Conservation (phyloP, 1,139 yeast species). For the Geotrichum reessii region DNA sequence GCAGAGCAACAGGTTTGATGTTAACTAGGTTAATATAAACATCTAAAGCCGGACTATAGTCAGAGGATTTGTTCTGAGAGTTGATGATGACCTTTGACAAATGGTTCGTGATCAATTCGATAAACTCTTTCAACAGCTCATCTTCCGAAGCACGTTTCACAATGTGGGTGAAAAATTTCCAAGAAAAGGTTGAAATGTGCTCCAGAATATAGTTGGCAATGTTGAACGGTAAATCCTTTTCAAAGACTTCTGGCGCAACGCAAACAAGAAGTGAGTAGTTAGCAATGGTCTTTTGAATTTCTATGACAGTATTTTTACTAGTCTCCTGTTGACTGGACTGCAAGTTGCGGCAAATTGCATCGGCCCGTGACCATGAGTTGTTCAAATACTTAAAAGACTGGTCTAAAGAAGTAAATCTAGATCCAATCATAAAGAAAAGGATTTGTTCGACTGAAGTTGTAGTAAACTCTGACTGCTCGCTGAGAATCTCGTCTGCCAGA, state of each 20-base stretch:
- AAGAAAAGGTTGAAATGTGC: constrained; percentile 2
- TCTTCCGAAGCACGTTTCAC: constrained; percentile 52
- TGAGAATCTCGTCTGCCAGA: constrained; percentile 21
- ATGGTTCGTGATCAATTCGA: constrained; percentile 42
- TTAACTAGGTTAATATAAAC: constrained; percentile 56
- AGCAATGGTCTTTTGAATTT: constrained; percentile 6
- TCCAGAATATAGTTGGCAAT: neutral
- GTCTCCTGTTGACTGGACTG: neutral
- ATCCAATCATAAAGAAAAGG: neutral
- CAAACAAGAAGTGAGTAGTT: constrained; percentile 3
- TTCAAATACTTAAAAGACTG: neutral
- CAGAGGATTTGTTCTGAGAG: constrained; percentile 27
- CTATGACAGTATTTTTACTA: neutral
- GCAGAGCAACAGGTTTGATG: constrained; percentile 57
- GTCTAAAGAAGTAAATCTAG: neutral
- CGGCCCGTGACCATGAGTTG: constrained; percentile 8
- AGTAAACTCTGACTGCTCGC: constrained; percentile 15
- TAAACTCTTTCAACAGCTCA: constrained; percentile 55
- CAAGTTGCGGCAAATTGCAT: neutral
- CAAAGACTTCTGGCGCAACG: constrained; percentile 10
- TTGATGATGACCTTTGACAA: constrained; percentile 23
- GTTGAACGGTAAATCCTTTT: neutral
- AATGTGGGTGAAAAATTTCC: constrained; percentile 12
- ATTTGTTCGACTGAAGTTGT: neutral
- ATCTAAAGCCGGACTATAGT: constrained; percentile 48